Percentiles rank a stretch among this genome's conserved stretches.
These are phyloP conservation scores for Ceratocystis smalleyi DNA, from an alignment of 2,329 filamentous ascomycete genomes.

Conservation along the genomic window DNA sequence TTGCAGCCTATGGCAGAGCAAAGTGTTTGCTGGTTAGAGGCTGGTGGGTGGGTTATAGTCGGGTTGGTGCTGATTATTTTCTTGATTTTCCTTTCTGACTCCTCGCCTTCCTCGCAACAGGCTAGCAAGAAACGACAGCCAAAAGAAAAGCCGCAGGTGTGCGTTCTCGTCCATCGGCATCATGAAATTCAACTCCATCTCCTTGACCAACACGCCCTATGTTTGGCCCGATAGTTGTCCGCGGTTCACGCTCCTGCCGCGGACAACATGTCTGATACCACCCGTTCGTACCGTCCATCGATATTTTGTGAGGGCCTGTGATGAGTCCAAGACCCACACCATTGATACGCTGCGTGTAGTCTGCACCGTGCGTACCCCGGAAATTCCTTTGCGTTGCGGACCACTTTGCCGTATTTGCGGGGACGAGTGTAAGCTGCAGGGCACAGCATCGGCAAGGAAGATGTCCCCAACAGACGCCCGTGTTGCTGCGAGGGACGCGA, in stretches of 20 bases:
- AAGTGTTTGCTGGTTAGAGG: not conserved
- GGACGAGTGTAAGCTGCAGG: not conserved
- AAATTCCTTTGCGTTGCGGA: conserved; percentile 11
- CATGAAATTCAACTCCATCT: not conserved
- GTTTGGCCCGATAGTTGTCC: not conserved
- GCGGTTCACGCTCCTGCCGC: conserved; percentile 2
- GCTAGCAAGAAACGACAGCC: not conserved
- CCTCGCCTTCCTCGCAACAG: not conserved
- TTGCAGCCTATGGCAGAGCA: not conserved
- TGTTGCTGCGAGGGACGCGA: not conserved
- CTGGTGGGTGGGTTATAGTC: too few relatives aligned
- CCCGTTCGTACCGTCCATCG: conserved; percentile 8
- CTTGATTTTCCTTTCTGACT: not conserved
- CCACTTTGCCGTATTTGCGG: conserved; percentile 14
- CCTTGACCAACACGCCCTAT: not conserved
- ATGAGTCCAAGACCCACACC: not conserved
- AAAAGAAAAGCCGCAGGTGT: not conserved
- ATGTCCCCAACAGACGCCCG: not conserved
- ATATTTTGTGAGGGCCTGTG: conserved; percentile 4
- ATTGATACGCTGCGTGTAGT: not conserved
- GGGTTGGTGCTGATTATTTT: not conserved
- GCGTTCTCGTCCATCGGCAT: not conserved
- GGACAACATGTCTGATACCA: conserved; percentile 3
- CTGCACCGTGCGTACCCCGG: conserved; percentile 12
- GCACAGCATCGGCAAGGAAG: not conserved